Base-by-base conservation (phyloP, 1,139 yeast genomes). In the Candida frijolesensis region DNA sequence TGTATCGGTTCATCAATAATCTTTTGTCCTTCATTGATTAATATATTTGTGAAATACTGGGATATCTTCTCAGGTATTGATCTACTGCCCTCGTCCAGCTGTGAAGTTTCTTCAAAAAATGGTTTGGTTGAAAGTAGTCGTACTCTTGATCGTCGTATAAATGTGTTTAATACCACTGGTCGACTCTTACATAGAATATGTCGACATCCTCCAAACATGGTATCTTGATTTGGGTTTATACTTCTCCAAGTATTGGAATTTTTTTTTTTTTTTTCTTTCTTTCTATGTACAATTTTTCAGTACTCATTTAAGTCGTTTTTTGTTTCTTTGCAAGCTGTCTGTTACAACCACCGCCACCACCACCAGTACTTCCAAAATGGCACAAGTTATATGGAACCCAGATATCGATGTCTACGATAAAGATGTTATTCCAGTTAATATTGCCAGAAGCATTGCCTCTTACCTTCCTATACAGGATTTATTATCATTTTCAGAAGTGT, bases 361-460 rank as follows among this genome's bases (percentile, higher is more conserved):
- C 33, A 30, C n/a, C 19, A 11, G n/a, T n/a, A n/a, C n/a, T n/a
- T n/a, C 14, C 37, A 30, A n/a, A 15, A 76, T 75, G 80, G 75
- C 81, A 12, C 77, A 72, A 55, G 80, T 76, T 47, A 67, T 76
- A 53, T 76, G 81, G 81, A 76, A 76, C 57, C 58, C 76, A 7
- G 81, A 76, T 59, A 76, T 76, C 42, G 80, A 76, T 55, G 80
- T 75, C 27, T 76, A 76, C 54, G 69, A 76, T 54, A 64, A 70
- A 8, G 68, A 67, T 44, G 79, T 74, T 10, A 76, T 76, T 27
- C 80, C 81, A 4, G 41, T 70, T 3, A 66, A 66, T 53, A 72
- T 76, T 33, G 79, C 80, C 3, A 59, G 60, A 40, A 57, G 58
- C 27, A 73, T 76, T 18, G 64, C 77, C n/a, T 60, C 62, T 52